Evolutionary conservation across 2,329 filamentous ascomycete species (phyloP), one percentile per base, ranked within the genome.

Genomic region (Beauveria varroae): DNA sequence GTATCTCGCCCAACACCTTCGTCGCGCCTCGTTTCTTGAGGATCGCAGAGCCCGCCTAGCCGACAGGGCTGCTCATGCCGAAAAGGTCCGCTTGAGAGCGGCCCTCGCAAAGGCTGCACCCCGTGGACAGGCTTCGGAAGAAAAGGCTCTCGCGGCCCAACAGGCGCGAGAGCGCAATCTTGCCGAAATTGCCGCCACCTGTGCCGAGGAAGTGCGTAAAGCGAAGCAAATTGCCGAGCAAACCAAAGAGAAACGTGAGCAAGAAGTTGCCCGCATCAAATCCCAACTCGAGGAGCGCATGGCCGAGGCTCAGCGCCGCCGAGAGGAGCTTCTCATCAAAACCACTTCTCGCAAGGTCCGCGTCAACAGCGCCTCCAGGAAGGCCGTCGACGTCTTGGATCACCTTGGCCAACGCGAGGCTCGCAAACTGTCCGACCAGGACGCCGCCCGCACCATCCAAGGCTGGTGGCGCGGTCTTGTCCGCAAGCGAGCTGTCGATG

Each of bases 181-280:
- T 20, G 90, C 89, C 9, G 90, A 93, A 71, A 92, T 93, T 49
- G 89, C 90, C 4, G 88, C 90, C 54, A 82, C 85, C 63, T 93
- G 90, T 70, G 90, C 90, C 22, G 90, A 92, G 72, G 90, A 95
- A 71, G 90, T 95, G 18, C 86, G 89, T 70, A 83, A 89, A 65
- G 90, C 90, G 57, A 93, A 93, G 78, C 87, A 89, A 56, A 81
- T 93, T n/a, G 90, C 90, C 16, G 89, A 91, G 72, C 86, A 83
- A 62, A 91, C 90, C 78, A 92, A 91, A 74, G 88, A 90, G 75
- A 88, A 88, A 72, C 86, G 90, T 65, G 87, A 91, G 69, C 86
- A 87, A 61, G 88, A 93, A 65, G 82, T 89, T 61, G 81, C 81
- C 66, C 86, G 86, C 68, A 80, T 90, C 71, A 85, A 86, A 64